A percentile compares a stretch with the other conserved stretches of the same genome.
Evolutionary conservation across 805 yeast genomes (phyloP).

Genomic region (Ogataea dorogensis): DNA sequence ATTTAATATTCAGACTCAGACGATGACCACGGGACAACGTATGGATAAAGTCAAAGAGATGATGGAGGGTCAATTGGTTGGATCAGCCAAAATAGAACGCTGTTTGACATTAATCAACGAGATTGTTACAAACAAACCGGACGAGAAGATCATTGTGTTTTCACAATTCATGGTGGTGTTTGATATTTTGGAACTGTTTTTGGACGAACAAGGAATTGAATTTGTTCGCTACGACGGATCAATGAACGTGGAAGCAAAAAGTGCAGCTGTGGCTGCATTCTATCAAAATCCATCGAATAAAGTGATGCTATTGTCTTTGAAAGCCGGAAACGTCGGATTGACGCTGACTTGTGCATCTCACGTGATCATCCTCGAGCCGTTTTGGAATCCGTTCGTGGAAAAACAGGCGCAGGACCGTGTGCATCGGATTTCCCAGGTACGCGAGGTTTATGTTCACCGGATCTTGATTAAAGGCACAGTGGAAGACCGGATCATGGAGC

Average conservation of each 20-base stretch:
- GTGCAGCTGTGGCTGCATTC: conserved; percentile 60
- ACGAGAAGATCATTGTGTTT: conserved; percentile 79
- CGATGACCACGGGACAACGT: conserved; percentile 29
- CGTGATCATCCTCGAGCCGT: conserved; percentile 89
- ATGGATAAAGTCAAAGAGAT: conserved; percentile 27
- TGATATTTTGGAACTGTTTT: conserved; percentile 56
- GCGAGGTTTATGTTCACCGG: conserved; percentile 74
- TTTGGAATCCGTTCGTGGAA: conserved; percentile 97
- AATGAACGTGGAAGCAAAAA: conserved; percentile 69
- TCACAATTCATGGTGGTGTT: conserved; percentile 83
- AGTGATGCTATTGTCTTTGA: conserved; percentile 75
- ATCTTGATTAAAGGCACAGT: conserved; percentile 69
- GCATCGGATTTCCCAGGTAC: conserved; percentile 87
- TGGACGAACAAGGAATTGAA: conserved; percentile 46
- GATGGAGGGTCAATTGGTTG: conserved; percentile 43
- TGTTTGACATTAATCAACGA: conserved; percentile 55
- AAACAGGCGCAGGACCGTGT: conserved; percentile 97
- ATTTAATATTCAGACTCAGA: conserved; percentile 23
- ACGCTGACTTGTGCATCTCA: conserved; percentile 94
- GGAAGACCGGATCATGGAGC: conserved; percentile 82
- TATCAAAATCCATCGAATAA: conserved; percentile 50
- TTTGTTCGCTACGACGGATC: conserved; percentile 77
- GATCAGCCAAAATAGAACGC: conserved; percentile 70
- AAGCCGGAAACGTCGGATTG: conserved; percentile 94
- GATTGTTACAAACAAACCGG: conserved; percentile 48